Percentiles rank a stretch among this genome's conserved stretches.
phyloP scores from a whole-genome alignment of 768 basidiomycete genomes.

The Hygrophoropsis aurantiaca region DNA sequence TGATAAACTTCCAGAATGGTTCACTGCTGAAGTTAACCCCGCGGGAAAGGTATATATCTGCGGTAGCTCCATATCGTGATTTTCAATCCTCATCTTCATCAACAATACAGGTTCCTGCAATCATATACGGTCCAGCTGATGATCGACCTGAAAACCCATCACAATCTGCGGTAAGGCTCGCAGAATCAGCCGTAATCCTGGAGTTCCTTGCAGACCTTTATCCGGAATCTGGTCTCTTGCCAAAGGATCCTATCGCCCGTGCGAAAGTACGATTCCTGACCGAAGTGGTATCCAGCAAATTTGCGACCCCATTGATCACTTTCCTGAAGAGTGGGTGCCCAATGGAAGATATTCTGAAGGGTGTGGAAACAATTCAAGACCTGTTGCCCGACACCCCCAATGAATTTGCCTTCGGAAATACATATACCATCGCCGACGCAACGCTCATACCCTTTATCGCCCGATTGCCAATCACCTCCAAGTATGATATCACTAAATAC shows the following conservation, averaged over 20 bases:
- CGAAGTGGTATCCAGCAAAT: conserved; percentile 46
- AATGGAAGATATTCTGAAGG: conserved; percentile 38
- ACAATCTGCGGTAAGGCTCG: conserved; percentile 54
- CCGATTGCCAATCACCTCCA: conserved; percentile 41
- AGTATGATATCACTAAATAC: conserved; percentile 51
- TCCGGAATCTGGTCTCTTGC: conserved; percentile 46
- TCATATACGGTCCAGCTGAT: conserved; percentile 59
- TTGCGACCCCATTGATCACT: conserved; percentile 37
- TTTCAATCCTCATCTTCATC: neutral
- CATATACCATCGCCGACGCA: conserved; percentile 52
- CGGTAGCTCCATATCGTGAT: too few species aligned
- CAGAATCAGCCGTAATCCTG: conserved; percentile 63
- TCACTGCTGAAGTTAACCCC: conserved; percentile 59
- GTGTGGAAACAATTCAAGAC: conserved; percentile 47
- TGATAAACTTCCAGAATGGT: too few species aligned
- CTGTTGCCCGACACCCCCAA: conserved; percentile 45
- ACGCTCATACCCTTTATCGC: conserved; percentile 58
- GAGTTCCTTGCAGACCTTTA: conserved; percentile 66
- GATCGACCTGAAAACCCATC: conserved; percentile 55
- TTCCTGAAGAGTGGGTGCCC: conserved; percentile 36
- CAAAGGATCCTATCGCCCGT: conserved; percentile 50
- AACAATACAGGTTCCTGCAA: conserved; percentile 47
- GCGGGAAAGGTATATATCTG: conserved; percentile 54
- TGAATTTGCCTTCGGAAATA: conserved; percentile 26
- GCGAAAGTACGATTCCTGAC: conserved; percentile 64